Base-by-base conservation (phyloP, 805 yeast genomes). In the Candida montana region DNA sequence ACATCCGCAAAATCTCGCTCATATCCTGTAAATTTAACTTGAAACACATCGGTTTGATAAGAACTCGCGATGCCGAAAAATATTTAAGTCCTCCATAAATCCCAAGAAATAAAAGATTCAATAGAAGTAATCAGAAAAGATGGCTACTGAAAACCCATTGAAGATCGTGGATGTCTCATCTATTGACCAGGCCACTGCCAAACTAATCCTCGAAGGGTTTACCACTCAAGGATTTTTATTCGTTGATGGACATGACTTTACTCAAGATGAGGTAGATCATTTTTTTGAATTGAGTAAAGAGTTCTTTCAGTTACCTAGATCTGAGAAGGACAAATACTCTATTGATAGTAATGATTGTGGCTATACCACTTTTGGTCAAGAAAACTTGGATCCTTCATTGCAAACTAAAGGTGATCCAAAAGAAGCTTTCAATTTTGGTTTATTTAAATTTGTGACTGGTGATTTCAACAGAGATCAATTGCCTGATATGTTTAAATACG, bases 401-500 rank as follows among this genome's bases (percentile, higher is more conserved):
- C 47, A 53, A 33, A 45, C 45, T 19, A 51, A 57, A 23, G 81
- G 82, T 5, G 85, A 79, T 56, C 82, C 80, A 30, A 79, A 79
- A 51, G 83, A 79, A 55, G 86, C 83, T 2, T 77, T 81, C 63
- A 85, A 86, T 54, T 77, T 84, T 57, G 77, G 82, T 33, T 57
- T 64, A 16, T 65, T 81, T 51, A 61, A 78, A 49, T 69, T 77
- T 44, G 44, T 50, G 20, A 69, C 74, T 8, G 88, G 86, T 34
- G 55, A 58, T 23, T 58, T 55, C 38, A 57, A 57, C 10, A 59
- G 61, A 33, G 63, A 67, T 24, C 59, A 59, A 3, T 58, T 82
- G 23, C 93, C 90, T 2, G 67, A 60, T 6, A 62, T 72, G 58
- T 79, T 82, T 47, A 45, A 64, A 35, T 63, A 65, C 26, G 63